Conservation (phyloP, 345 rosid genomes). For the Sisymbrium irio region DNA sequence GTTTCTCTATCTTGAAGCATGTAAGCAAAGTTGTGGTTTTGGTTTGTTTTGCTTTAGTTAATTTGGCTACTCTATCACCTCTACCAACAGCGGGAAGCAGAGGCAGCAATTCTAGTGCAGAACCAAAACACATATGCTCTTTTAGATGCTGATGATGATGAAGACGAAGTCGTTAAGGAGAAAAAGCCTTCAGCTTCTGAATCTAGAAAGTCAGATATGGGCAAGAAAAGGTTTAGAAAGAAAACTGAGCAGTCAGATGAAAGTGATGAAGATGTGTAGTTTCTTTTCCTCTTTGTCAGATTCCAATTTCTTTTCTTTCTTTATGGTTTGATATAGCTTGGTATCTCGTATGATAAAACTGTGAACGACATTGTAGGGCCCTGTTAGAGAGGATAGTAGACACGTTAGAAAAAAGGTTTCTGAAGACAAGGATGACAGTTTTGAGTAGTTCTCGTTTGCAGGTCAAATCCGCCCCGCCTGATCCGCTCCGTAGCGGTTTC, state of each 20-base stretch:
- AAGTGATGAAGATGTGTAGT: conserved; percentile 65
- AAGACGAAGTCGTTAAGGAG: conserved; percentile 34
- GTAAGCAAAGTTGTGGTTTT: neutral
- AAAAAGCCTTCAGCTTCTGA: conserved; percentile 42
- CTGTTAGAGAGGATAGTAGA: conserved; percentile 46
- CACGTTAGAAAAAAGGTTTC: conserved; percentile 54
- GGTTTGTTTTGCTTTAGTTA: conserved; percentile 2
- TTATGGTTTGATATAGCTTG: conserved; percentile 24
- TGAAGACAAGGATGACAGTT: conserved; percentile 58
- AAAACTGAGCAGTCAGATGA: conserved; percentile 69
- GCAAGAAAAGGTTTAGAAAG: conserved; percentile 79
- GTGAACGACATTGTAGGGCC: conserved; percentile 47
- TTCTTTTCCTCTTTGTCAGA: conserved; percentile 27
- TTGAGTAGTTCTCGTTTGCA: too few relatives aligned
- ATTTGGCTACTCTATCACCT: conserved; percentile 38
- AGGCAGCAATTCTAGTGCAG: conserved; percentile 73
- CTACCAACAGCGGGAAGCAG: conserved; percentile 81
- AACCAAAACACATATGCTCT: conserved; percentile 66
- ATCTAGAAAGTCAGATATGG: conserved; percentile 43
- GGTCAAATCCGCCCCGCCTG: too few relatives aligned
- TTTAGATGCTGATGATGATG: conserved; percentile 77
- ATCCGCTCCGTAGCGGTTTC: too few relatives aligned
- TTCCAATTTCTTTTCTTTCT: conserved; percentile 14
- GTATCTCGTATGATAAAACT: conserved; percentile 18
- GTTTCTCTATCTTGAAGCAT: conserved; percentile 24